Conservation (phyloP, 2,329 filamentous ascomycete species). For the Ceratocystis huliohia region DNA sequence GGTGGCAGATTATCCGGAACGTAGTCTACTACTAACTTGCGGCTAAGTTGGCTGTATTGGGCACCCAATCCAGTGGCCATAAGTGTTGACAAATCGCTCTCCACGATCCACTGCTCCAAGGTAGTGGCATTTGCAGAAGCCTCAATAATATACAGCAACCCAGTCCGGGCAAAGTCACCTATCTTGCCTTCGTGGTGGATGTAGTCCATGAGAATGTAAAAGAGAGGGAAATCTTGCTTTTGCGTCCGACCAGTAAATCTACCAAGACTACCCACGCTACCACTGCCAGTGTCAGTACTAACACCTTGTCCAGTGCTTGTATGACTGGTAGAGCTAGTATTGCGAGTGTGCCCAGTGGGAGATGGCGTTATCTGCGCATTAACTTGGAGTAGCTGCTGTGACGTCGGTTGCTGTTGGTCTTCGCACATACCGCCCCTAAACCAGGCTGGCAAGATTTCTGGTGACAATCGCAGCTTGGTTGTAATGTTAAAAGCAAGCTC, state of each 20-base stretch:
- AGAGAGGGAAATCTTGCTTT: constrained; percentile 86
- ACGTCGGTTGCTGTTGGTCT: not conserved
- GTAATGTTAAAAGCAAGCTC: constrained; percentile 93
- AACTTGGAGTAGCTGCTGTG: constrained; percentile 20
- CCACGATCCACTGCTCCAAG: constrained; percentile 91
- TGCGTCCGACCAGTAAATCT: constrained; percentile 75
- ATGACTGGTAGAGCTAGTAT: constrained; percentile 15
- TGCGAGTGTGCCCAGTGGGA: constrained; percentile 22
- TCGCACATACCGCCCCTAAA: constrained; percentile 51
- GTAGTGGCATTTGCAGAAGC: constrained; percentile 70
- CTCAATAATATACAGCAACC: constrained; percentile 89
- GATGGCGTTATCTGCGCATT: not conserved
- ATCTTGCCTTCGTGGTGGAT: constrained; percentile 91
- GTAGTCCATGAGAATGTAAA: constrained; percentile 91
- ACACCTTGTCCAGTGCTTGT: constrained; percentile 9
- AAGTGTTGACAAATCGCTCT: constrained; percentile 87
- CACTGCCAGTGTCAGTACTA: constrained; percentile 23
- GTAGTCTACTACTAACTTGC: constrained; percentile 72
- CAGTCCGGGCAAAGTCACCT: constrained; percentile 90
- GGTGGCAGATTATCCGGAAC: constrained; percentile 63
- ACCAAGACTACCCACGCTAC: constrained; percentile 49
- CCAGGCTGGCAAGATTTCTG: constrained; percentile 79
- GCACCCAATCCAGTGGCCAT: constrained; percentile 93
- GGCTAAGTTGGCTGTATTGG: constrained; percentile 52
- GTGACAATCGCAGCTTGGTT: constrained; percentile 85